Evolutionary conservation across 1,284 basidiomycete genomes (phyloP), one percentile per base, ranked within the genome.

Genomic region (Ganoderma leucocontextum): DNA sequence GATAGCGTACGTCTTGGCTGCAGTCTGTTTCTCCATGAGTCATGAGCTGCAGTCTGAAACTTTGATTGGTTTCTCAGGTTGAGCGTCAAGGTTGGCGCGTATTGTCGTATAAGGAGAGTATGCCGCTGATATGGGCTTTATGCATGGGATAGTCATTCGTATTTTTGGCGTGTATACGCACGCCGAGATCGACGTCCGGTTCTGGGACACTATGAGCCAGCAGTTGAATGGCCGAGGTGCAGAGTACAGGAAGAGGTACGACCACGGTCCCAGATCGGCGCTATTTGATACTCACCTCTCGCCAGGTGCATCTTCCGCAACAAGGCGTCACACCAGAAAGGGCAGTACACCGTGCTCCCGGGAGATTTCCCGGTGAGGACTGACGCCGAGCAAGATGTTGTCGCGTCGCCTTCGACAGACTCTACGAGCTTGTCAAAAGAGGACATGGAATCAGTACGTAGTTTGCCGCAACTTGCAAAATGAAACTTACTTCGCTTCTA

Each of bases 151-250:
- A 90, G 89, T 82, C 1, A 81, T 91, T 64, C 83, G 82, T 53
- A 82, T 92, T n/a, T 91, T 88, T 67, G 89, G 88, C 0, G 82
- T 91, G 9, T 89, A 86, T 64, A 90, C 87, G 0, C 89, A 91
- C 66, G 83, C 85, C 0, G 86, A 90, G 70, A 76, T 90, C 36
- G 84, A 86, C 67, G 72, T 79, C 62, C 29, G 83, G 35, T 81
- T 88, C 47, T 91, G 91, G 91, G 83, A 87, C 36, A 82, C 83
- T 0, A 77, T 92, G 59, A 84, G 85, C 1, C 77, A 80, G 7
- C 86, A 90, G 58, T 80, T 91, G 9, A 79, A 76, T 3, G 81
- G 81, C 19, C 86, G 83, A 72, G 89, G 90, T 12, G 83, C 81
- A 63, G 85, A 88, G 70, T 91, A 91, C 71, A 78, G 78, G 36